Percentiles rank a stretch among this genome's conserved stretches.
Evolutionary conservation across 345 rosid genomes (phyloP).

Genomic region (Microcos paniculata): DNA sequence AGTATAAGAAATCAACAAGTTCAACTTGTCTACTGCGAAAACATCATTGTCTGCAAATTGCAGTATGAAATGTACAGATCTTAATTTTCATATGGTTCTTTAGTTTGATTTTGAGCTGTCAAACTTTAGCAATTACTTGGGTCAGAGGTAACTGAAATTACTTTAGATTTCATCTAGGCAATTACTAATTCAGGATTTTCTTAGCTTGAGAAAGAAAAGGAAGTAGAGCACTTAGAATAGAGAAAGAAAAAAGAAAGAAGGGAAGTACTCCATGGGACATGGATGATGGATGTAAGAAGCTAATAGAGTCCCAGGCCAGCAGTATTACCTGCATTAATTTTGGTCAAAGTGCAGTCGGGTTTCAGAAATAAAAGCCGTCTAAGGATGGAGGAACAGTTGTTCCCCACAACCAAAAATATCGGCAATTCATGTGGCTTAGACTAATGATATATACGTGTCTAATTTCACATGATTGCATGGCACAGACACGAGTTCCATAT

Average conservation of each 20-base stretch:
- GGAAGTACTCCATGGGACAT: no score
- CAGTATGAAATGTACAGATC: no score
- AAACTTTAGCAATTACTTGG: not conserved
- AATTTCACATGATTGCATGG: constrained; percentile 6
- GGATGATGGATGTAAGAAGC: not conserved
- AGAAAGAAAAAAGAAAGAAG: not conserved
- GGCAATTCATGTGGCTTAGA: constrained; percentile 10
- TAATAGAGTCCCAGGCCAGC: not conserved
- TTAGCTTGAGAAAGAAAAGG: not conserved
- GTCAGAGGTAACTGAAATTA: not conserved
- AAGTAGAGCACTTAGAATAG: no score
- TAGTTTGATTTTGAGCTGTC: no score
- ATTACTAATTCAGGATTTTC: not conserved
- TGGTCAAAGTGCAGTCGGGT: not conserved
- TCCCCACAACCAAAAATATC: constrained; percentile 10
- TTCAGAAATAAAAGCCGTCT: not conserved
- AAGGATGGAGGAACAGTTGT: not conserved
- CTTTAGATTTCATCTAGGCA: not conserved
- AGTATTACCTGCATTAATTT: not conserved
- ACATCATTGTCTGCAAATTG: no score
- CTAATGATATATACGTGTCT: constrained; percentile 7
- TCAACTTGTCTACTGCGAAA: no score
- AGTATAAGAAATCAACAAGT: no score
- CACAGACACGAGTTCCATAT: not conserved
- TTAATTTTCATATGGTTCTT: no score